Conservation (phyloP, 1,139 yeast genomes). For the Yamadazyma spencermartinsiae region DNA sequence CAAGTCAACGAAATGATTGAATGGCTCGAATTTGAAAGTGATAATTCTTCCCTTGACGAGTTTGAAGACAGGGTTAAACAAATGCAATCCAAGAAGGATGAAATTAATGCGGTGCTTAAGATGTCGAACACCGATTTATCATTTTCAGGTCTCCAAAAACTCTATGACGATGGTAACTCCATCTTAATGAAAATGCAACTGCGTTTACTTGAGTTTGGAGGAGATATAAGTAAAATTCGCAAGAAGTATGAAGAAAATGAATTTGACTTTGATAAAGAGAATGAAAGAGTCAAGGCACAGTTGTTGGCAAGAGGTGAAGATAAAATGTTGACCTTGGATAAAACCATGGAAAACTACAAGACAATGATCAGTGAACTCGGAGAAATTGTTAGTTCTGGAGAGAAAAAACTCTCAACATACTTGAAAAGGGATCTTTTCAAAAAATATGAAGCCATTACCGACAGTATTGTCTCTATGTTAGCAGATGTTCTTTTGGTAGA, state of each 20-base stretch:
- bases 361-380: conserved; percentile 33
- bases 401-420: conserved; percentile 25
- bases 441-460: conserved; percentile 32
- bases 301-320: conserved; percentile 36
- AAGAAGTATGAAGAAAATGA: conserved; percentile 41
- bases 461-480: conserved; percentile 35
- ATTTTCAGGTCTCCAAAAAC: conserved; percentile 31
- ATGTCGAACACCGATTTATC: conserved; percentile 37
- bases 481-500: conserved; percentile 35
- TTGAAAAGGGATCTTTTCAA: conserved; percentile 37
- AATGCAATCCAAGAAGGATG: conserved; percentile 21
- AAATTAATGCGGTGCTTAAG: conserved; percentile 23
- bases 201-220: conserved; percentile 44
- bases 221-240: conserved; percentile 42
- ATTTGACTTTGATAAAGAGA: conserved; percentile 52
- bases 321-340: conserved; percentile 35
- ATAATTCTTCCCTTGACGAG: conserved; percentile 48
- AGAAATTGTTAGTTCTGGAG: conserved; percentile 17
- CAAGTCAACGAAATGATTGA: conserved; percentile 56
- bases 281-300: conserved; percentile 37
- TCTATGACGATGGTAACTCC: conserved; percentile 42
- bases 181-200: conserved; percentile 45
- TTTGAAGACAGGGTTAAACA: conserved; percentile 28
- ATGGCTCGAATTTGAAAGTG: conserved; percentile 81
- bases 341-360: conserved; percentile 33